A percentile compares a stretch with the other conserved stretches of the same genome.
Conservation (phyloP, 345 rosid species). For the Gossypium longicalyx region DNA sequence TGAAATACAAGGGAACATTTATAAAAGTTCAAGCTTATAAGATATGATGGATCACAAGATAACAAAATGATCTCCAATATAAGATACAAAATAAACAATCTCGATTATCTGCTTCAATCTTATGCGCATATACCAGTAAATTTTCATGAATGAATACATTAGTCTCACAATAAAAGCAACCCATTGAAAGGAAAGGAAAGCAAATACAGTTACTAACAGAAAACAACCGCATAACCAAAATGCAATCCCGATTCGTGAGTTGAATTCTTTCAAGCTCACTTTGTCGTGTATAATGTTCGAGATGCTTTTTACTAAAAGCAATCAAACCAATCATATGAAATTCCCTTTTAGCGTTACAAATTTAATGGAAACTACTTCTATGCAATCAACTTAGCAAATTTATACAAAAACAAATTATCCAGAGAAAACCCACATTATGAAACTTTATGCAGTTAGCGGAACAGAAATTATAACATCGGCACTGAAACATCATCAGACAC, state of each 20-base stretch:
- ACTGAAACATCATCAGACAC: background rate
- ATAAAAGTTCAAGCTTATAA: background rate
- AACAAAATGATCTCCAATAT: background rate
- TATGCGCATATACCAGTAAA: background rate
- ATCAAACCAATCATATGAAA: background rate
- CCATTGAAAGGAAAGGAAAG: background rate
- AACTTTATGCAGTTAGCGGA: background rate
- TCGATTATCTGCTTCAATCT: conserved; percentile 1
- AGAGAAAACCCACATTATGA: conserved; percentile 14
- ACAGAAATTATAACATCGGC: background rate
- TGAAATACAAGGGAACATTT: background rate
- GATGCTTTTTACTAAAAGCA: background rate
- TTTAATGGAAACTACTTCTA: background rate
- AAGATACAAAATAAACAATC: background rate
- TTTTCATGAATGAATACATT: background rate
- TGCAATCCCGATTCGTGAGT: background rate
- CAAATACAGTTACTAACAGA: background rate
- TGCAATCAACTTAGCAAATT: background rate
- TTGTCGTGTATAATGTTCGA: background rate
- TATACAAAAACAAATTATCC: background rate
- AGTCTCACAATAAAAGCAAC: background rate
- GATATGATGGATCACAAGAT: background rate
- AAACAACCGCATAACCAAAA: background rate
- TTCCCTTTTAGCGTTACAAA: background rate
- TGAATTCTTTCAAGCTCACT: background rate